Conservation (phyloP, 1,284 basidiomycete species). For the Cryptococcus sp. region DNA sequence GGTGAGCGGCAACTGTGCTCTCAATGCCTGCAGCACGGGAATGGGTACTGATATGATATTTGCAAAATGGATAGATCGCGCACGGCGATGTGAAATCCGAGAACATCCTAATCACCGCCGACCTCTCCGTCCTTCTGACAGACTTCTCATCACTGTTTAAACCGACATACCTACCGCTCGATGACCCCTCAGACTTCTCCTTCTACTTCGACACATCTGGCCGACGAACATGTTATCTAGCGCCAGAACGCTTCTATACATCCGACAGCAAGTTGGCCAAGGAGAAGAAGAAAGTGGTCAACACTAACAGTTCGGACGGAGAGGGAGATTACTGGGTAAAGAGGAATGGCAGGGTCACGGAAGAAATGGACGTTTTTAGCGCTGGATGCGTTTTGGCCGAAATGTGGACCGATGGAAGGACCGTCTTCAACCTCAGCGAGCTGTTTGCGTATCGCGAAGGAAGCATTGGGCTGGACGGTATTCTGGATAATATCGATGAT, state of each 20-base stretch:
- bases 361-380: conserved; percentile 98
- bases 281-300: conserved; percentile 60
- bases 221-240: conserved; percentile 90
- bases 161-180: conserved; percentile 89
- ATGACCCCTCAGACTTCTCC: conserved; percentile 96
- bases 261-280: conserved; percentile 68
- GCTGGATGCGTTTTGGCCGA: conserved; percentile 95
- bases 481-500: conserved; percentile 77
- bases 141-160: conserved; percentile 95
- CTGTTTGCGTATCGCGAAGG: conserved; percentile 92
- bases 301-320: conserved; percentile 28
- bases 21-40: not conserved
- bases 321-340: conserved; percentile 53
- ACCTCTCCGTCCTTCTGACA: conserved; percentile 92
- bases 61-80: conserved; percentile 66
- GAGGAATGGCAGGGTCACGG: conserved; percentile 78
- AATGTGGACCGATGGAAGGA: conserved; percentile 91
- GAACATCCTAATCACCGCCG: conserved; percentile 94
- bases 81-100: conserved; percentile 99
- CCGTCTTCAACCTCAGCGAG: conserved; percentile 91
- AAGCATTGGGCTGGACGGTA: conserved; percentile 73
- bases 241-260: conserved; percentile 93
- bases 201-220: conserved; percentile 98
- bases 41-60: not conserved
- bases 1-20: conserved; percentile 36